Evolutionary conservation across 768 basidiomycete species (phyloP).

Genomic region (Mycena maculata): DNA sequence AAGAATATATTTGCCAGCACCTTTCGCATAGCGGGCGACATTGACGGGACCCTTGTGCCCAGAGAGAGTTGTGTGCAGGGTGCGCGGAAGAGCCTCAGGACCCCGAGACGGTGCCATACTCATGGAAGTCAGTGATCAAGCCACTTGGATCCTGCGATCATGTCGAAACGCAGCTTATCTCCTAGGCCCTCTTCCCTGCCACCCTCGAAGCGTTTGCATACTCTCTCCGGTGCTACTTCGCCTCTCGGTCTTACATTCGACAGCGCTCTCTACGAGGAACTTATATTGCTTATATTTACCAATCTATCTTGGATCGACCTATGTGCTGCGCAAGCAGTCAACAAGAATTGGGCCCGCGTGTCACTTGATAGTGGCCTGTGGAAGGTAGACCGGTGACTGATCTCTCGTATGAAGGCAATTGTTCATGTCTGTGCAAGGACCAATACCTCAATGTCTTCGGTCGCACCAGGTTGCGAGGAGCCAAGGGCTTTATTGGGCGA

Average conservation of each 20-base stretch:
- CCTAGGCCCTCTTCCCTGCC: constrained; percentile 63
- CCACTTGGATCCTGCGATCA: constrained; percentile 36
- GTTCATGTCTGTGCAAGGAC: constrained; percentile 20
- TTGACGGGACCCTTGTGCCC: constrained; percentile 89
- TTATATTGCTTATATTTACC: constrained; percentile 79
- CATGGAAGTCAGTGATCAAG: constrained; percentile 8
- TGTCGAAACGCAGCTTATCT: constrained; percentile 66
- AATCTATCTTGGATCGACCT: constrained; percentile 75
- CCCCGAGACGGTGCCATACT: constrained; percentile 68
- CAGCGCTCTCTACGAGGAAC: constrained; percentile 76
- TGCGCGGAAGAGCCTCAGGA: constrained; percentile 64
- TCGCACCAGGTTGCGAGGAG: constrained; percentile 74
- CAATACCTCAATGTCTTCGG: constrained; percentile 76
- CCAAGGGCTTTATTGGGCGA: constrained; percentile 67
- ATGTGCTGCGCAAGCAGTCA: constrained; percentile 71
- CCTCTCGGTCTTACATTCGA: constrained; percentile 56
- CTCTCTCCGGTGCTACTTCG: constrained; percentile 23
- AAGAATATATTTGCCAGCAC: constrained; percentile 88
- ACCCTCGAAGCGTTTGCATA: constrained; percentile 67
- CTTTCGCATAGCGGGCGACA: constrained; percentile 91
- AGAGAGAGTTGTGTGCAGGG: constrained; percentile 70
- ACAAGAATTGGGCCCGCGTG: constrained; percentile 74
- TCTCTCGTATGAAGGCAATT: too few species aligned
- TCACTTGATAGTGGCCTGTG: constrained; percentile 80
- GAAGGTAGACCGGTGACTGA: constrained; percentile 47